Base-by-base conservation (phyloP, 192 early-diverging fungal species). In the Coemansia sp. region DNA sequence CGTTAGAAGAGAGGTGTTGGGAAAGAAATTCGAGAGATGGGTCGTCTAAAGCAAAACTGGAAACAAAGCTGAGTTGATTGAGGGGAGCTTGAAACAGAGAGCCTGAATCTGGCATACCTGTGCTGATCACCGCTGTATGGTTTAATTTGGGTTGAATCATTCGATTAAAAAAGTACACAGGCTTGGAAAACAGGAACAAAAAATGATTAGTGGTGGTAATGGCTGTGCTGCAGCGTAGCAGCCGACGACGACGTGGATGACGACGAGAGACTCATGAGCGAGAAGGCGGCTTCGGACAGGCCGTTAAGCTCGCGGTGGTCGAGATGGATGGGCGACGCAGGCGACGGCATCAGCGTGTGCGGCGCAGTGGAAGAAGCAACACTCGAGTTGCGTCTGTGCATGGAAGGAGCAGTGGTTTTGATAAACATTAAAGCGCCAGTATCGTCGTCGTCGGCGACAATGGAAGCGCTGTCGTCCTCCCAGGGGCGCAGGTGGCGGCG, bases 241-340 rank as follows among this genome's bases (percentile, higher is more conserved):
- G 44, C 7, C 30, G 34, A 14, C 34, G 44, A 5, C 30, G 34
- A 14, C 13, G 51, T 14, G 23, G 67, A 54, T 37, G 62, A 64
- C 24, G 69, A 71, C 47, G n/a, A 78, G 65, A 53, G 74, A 63
- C n/a, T n/a, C 74, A 78, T 78, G 37, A 78, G 74, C 53, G 74
- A 78, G 30, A 78, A 71, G 15, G 74, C 74, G 44, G 74, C 74
- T 7, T 78, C 74, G 2, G 74, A 57, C 27, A 77, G 67, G 4
- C 73, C 60, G 15, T 24, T 57, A 7, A 57, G 21, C 1, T 47
- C 61, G 12, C 37, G 27, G n/a, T 62, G 41, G 60, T 41, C 30
- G 40, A 15, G 10, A 14, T 34, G 41, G 22, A 19, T 17, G 6
- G 44, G 38, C 44, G 43, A n/a, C 14, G 15, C 25, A 7, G 44